phyloP scores from a whole-genome alignment of 1,284 basidiomycete genomes.

The Cutaneotrichosporon sp. region DNA sequence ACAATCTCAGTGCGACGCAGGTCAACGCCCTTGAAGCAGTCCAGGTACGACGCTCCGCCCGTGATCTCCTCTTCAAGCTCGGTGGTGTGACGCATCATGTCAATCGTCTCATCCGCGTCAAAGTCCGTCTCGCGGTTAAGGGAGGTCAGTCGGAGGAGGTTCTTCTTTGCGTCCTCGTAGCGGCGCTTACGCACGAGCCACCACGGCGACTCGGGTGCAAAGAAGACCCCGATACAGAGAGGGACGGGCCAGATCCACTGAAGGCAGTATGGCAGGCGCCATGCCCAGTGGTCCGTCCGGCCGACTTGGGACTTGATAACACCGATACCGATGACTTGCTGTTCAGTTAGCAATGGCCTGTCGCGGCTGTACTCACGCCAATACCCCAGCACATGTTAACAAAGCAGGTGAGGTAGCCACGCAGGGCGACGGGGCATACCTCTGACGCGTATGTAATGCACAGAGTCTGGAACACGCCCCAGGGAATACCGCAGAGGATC shows the following conservation, averaged over 20 bases:
- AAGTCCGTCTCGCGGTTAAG: conserved; percentile 38
- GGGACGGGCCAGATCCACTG: conserved; percentile 42
- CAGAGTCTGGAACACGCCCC: conserved; percentile 33
- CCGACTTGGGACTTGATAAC: conserved; percentile 40
- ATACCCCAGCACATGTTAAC: conserved; percentile 47
- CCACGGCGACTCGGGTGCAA: conserved; percentile 29
- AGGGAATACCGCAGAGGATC: conserved; percentile 39
- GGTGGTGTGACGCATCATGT: conserved; percentile 48
- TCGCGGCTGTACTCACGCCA: conserved; percentile 16
- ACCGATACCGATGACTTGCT: conserved; percentile 41
- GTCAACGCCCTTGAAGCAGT: conserved; percentile 51
- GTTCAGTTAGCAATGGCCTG: no score
- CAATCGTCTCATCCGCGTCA: conserved; percentile 48
- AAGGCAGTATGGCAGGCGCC: conserved; percentile 39
- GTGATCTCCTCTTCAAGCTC: conserved; percentile 38
- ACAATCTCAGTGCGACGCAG: conserved; percentile 46
- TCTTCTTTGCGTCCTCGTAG: conserved; percentile 50
- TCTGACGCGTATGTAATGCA: conserved; percentile 35
- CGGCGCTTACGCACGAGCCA: conserved; percentile 29
- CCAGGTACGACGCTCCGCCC: conserved; percentile 43
- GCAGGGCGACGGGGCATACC: conserved; percentile 43
- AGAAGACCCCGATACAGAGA: conserved; percentile 32
- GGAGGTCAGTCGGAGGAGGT: conserved; percentile 45
- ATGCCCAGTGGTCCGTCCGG: conserved; percentile 34
- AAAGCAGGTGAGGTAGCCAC: conserved; percentile 43